These are phyloP conservation scores for Phaeoacremonium minimum DNA, from an alignment of 2,329 filamentous ascomycete genomes.

Conservation along the genomic window DNA sequence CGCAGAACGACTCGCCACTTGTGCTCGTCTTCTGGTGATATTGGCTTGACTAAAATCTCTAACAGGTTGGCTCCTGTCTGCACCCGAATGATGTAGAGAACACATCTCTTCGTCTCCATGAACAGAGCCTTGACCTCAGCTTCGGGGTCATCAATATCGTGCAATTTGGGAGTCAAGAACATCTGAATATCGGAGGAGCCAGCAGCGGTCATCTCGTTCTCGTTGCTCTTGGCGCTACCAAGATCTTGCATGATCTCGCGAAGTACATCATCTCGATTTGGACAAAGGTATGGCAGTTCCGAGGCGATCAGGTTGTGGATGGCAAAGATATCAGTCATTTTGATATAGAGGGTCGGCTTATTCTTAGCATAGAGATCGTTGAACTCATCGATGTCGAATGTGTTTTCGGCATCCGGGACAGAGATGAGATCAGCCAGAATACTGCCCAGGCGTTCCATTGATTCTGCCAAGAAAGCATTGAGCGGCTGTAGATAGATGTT, in stretches of 20 bases:
- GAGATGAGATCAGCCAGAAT: conserved; percentile 76
- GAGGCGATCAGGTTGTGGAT: conserved; percentile 84
- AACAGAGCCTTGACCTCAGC: conserved; percentile 88
- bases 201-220: conserved; percentile 84
- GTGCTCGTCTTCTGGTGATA: conserved; percentile 80
- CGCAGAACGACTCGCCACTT: conserved; percentile 78
- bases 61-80: conserved; percentile 90
- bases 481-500: conserved; percentile 94
- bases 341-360: conserved; percentile 98
- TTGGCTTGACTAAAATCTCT: conserved; percentile 90
- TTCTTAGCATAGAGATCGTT: conserved; percentile 96
- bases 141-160: conserved; percentile 88
- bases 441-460: conserved; percentile 71
- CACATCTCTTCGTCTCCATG: conserved; percentile 97
- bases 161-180: conserved; percentile 83
- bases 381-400: conserved; percentile 98
- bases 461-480: conserved; percentile 85
- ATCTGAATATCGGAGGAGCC: conserved; percentile 87
- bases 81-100: conserved; percentile 95
- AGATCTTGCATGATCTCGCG: conserved; percentile 91
- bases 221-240: conserved; percentile 93
- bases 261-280: conserved; percentile 77
- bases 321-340: conserved; percentile 95
- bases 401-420: conserved; percentile 80
- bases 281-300: conserved; percentile 74